Conservation (phyloP, 306 rosid species). For the Pterocarpus macrocarpus region DNA sequence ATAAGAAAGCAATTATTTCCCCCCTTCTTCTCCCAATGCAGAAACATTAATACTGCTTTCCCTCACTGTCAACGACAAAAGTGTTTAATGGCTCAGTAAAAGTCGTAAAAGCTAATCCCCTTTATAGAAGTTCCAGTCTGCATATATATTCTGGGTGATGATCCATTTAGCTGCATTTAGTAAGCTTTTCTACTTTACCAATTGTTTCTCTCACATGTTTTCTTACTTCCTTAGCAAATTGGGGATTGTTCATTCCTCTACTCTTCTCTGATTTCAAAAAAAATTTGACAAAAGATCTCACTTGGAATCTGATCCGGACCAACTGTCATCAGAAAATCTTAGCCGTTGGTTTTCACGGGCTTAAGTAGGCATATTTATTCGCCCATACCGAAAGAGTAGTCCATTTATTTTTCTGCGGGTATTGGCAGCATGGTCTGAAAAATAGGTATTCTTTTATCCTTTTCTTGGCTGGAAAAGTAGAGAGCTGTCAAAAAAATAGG, state of each 20-base stretch:
- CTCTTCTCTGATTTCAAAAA: background rate
- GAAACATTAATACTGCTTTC: constrained; percentile 31
- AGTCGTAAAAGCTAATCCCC: constrained; percentile 47
- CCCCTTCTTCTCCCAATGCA: constrained; percentile 27
- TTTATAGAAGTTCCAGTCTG: constrained; percentile 34
- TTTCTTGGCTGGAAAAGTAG: background rate
- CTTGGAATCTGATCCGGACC: constrained; percentile 40
- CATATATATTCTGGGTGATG: constrained; percentile 38
- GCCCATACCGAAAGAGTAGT: background rate
- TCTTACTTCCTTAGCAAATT: constrained; percentile 27
- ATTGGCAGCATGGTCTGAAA: constrained; percentile 22
- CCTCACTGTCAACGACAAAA: constrained; percentile 38
- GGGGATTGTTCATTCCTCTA: constrained; percentile 30
- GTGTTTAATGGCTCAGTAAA: constrained; percentile 33
- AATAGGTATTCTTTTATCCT: background rate
- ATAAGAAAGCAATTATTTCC: constrained; percentile 28
- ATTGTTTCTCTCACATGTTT: constrained; percentile 26
- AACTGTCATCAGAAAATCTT: constrained; percentile 37
- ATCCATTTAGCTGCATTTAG: constrained; percentile 39
- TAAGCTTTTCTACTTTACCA: constrained; percentile 21
- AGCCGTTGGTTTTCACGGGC: constrained; percentile 39
- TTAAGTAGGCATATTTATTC: constrained; percentile 14
- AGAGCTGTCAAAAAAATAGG: background rate
- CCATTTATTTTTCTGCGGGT: background rate
- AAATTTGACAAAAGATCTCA: constrained; percentile 39